phyloP scores from a whole-genome alignment of 1,284 basidiomycete species.

The Rhodotorula sp. region DNA sequence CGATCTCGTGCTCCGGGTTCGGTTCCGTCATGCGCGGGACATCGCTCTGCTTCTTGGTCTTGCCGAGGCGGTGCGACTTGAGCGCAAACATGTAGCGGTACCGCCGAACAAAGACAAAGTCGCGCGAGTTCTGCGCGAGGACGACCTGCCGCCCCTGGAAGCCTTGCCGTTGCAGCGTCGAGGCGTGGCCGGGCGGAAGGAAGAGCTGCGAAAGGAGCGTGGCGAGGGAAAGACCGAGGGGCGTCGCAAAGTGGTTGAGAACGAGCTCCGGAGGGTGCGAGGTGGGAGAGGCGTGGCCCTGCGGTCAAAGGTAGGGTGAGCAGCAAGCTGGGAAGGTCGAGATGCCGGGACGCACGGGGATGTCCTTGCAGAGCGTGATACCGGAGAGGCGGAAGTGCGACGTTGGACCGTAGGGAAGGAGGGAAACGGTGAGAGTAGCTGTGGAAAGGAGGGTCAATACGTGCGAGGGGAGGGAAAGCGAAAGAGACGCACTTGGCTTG shows the following conservation, averaged over 20 bases:
- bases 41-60: constrained; percentile 36
- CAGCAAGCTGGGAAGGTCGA: neutral
- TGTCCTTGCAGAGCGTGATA: constrained; percentile 79
- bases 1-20: constrained; percentile 37
- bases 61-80: constrained; percentile 37
- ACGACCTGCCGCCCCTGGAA: constrained; percentile 84
- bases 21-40: constrained; percentile 30
- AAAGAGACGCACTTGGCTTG: constrained; percentile 66
- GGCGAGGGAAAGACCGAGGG: constrained; percentile 89
- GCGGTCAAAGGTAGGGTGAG: neutral
- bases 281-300: constrained; percentile 91
- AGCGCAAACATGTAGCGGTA: constrained; percentile 49
- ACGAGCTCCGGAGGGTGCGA: constrained; percentile 94
- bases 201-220: constrained; percentile 94
- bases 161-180: constrained; percentile 51
- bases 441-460: constrained; percentile 23
- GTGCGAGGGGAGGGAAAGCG: neutral
- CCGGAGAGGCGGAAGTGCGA: constrained; percentile 96
- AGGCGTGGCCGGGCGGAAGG: constrained; percentile 91
- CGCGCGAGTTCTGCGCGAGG: constrained; percentile 94
- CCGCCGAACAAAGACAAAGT: constrained; percentile 95
- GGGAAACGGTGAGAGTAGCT: constrained; percentile 90
- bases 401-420: constrained; percentile 89
- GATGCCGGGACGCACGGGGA: constrained; percentile 63
- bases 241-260: constrained; percentile 91